Base-by-base conservation (phyloP, 1,284 basidiomycete genomes). In the Albatrellus sp. region DNA sequence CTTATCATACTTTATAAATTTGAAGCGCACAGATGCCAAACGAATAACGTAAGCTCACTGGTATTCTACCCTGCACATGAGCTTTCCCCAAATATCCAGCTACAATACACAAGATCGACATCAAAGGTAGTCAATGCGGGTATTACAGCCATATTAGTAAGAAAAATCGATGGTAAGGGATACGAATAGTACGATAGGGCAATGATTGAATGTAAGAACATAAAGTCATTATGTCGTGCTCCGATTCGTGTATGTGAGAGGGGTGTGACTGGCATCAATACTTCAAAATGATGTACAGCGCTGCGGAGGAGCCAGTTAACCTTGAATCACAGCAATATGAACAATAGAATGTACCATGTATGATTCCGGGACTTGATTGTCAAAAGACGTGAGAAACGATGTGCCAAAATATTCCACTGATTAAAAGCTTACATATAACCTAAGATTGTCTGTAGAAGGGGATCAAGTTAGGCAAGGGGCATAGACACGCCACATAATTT, bases 201-300 rank as follows among this genome's bases (percentile, higher is more conserved):
- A n/a, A n/a, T n/a, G n/a, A n/a, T n/a, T n/a, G 28, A 17, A 14
- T 10, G 11, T n/a, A 28, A 32, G 6, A n/a, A n/a, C n/a, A n/a
- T n/a, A n/a, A 34, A 24, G 36, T 42, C 35, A 33, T 32, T 42
- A 40, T 28, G 28, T 31, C 29, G 37, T 38, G 10, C 38, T 50
- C 56, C 46, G 7, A 12, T 17, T 31, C 19, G 11, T 9, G 24
- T 24, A 24, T 9, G 24, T 24, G 7, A 24, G 24, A 7, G 24
- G 24, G 7, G 7, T 4, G 24, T 24, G 24, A 24, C 4, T 19
- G 34, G 34, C 39, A 46, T 57, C 45, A 73, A 46, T 73, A 73
- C 53, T 77, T 86, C 51, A 82, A 60, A 51, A 85, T 84, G 58
- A 86, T 82, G 61, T 83, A 86, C 12, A 86, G 57, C 17, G 83